Evolutionary conservation across 2,329 filamentous ascomycete species (phyloP), one percentile per base, ranked within the genome.

Genomic region (Trichoderma sp.): DNA sequence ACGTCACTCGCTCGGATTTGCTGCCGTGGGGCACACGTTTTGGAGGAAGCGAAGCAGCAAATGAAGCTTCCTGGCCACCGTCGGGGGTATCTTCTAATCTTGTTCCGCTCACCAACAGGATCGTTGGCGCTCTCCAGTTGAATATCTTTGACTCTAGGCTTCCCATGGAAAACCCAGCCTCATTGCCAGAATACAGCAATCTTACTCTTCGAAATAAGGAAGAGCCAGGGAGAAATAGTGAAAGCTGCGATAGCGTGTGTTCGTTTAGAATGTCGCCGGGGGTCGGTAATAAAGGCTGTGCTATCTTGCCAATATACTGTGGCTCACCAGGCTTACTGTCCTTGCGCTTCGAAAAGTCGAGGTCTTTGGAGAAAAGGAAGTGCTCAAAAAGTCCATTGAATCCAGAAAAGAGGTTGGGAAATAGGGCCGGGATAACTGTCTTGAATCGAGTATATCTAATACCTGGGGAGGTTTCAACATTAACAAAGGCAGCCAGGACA

Each of bases 101-200:
- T 4, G 84, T 87, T 24, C 91, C 91, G 24, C 87, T 86, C 1
- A 93, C 88, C 1, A 94, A 83, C 13, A 94, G 81, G 21, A 94
- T 86, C 0, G 91, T 92, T 0, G 91, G 91, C 0, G 90, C 90
- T 52, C 87, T 84, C 91, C 91, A 94, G 76, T 93, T 91, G 79
- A 93, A 91, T 3, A 92, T 89, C 73, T 89, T 90, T 24, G 89
- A 86, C 75, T 93, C 89, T 71, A 93, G 93, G 67, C 89, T 90
- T 26, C 91, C 90, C 87, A 93, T 90, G 24, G 90, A 92, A 78
- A 93, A 94, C 5, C 91, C 91, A 14, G 90, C 87, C 30, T 88
- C 86, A 58, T 86, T 88, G 5, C 91, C 91, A 1, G 89, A 90
- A 75, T 93, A 94, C 0, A 94, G 81, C 2, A 88, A 83, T 1